phyloP scores from a whole-genome alignment of 2,329 filamentous ascomycete species.

The Cladosporium oxysporum region DNA sequence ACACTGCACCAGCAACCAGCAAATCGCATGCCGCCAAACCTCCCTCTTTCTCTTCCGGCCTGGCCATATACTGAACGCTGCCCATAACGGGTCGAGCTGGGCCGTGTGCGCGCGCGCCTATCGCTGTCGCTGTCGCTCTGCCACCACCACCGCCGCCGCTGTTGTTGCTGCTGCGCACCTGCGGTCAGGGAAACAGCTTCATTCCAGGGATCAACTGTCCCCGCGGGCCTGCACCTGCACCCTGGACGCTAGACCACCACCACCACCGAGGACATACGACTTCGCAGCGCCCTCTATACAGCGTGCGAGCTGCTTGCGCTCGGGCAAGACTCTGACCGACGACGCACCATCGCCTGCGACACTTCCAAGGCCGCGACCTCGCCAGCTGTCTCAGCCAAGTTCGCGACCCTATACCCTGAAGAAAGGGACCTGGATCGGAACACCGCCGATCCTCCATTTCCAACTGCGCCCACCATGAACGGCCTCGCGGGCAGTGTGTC shows the following conservation, averaged over 20 bases:
- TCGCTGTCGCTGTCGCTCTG: background rate
- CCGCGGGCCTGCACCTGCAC: slow-evolving; percentile 6
- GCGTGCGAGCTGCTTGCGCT: slow-evolving; percentile 14
- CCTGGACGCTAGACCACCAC: slow-evolving; percentile 6
- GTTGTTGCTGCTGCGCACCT: slow-evolving; percentile 12
- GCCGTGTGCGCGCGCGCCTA: slow-evolving; percentile 6
- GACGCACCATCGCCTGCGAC: background rate
- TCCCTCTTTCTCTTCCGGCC: slow-evolving; percentile 8
- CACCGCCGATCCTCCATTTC: slow-evolving; percentile 9
- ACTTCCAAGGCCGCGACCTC: slow-evolving; percentile 5
- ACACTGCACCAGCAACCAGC: slow-evolving; percentile 7
- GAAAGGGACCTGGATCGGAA: slow-evolving; percentile 15
- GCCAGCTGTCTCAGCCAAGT: slow-evolving; percentile 20
- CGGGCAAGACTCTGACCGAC: background rate
- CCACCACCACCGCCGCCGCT: background rate
- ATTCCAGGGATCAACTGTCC: slow-evolving; percentile 17
- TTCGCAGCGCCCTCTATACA: background rate
- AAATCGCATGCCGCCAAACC: slow-evolving; percentile 14
- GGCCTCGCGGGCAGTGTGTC: slow-evolving; percentile 52
- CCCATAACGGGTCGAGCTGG: slow-evolving; percentile 19
- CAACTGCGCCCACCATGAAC: slow-evolving; percentile 46
- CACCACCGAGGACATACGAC: background rate
- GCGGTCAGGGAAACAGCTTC: slow-evolving; percentile 12
- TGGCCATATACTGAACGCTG: slow-evolving; percentile 15
- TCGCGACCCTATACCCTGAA: slow-evolving; percentile 17